Evolutionary conservation across 2,329 filamentous ascomycete genomes (phyloP), one percentile per base, ranked within the genome.

Genomic region (Talaromyces sp.): DNA sequence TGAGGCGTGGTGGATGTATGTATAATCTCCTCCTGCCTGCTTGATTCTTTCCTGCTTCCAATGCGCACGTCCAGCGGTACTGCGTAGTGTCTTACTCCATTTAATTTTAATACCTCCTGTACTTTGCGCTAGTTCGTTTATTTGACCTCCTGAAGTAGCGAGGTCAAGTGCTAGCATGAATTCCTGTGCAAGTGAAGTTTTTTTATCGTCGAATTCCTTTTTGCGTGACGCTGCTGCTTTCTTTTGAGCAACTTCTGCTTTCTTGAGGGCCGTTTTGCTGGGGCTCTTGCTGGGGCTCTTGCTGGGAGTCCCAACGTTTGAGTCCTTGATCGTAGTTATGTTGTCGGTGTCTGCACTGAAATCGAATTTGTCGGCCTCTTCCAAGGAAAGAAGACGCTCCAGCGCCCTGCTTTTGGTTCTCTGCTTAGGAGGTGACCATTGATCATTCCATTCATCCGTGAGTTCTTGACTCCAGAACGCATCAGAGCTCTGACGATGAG

Each of bases 11-110:
- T 93, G 85, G 58, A 75, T 71, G 45, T 53, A 41, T 28, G 51
- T 51, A 41, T 28, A 37, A 5, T 53, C 33, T 2, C 53, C 21
- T 2, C 63, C 60, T 7, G 60, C 4, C 33, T 53, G 69, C 69
- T 62, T 73, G 13, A 80, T 70, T 11, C 79, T 81, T 66, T 87
- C 85, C 21, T 83, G 80, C 63, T 81, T 84, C 87, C 88, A 91
- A 65, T 84, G 86, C 28, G 89, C 89, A 40, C 88, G 81, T 0
- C 78, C 84, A 36, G 84, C 84, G 0, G 84, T 87, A 3, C 80
- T 81, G 59, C 83, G 82, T 19, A 87, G 77, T 1, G 80, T 86
- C 57, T 83, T 84, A 64, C 77, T 84, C 84, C 84, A 87, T 45
- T 81, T 65, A 50, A 87, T 75, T 39, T 77, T 75, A 11, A 87